Evolutionary conservation across 2,329 filamentous ascomycete species (phyloP), one percentile per base, ranked within the genome.

Genomic region (Arthrobotrys megalospora): DNA sequence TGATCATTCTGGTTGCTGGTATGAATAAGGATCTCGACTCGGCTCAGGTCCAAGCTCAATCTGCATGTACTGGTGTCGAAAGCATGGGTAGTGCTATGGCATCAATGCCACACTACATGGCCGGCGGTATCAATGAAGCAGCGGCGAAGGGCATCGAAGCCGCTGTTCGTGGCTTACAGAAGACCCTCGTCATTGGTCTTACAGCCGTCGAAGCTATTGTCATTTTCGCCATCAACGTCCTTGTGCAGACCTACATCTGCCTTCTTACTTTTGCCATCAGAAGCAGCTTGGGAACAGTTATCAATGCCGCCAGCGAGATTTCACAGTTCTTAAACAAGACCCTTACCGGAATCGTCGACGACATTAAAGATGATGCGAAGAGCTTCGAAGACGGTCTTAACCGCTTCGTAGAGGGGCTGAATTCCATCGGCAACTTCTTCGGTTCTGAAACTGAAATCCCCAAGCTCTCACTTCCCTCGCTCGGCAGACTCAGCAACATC

Each of bases 101-200:
- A 45, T 98, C 96, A 43, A 97, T 98, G 94, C 96, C 96, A 72
- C 92, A 97, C 85, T 98, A 97, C 85, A 91, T 98, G 83, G 92
- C 94, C 1, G 87, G 89, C 64, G 96, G 96, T 68, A 91, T 97
- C 83, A 99, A 99, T 85, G 89, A 93, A 76, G 86, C 98, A 81
- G 92, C 93, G 6, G 93, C 93, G 36, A 88, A 88, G 58, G 91
- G 93, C 70, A 91, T 98, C 81, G 93, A 94, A 81, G 90, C 91
- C 81, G 90, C 93, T 7, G 90, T 98, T 80, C 88, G 90, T 79
- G 95, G 90, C 60, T 88, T 98, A 84, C 92, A 96, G 84, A 87
- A 90, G 48, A 90, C 96, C 85, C 88, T 98, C 63, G 87, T 91
- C 79, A 87, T 98, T 83, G 90, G 91, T 77, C 87, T 98, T 80